phyloP scores from a whole-genome alignment of 1,284 basidiomycete genomes.

The Mixia osmundae region DNA sequence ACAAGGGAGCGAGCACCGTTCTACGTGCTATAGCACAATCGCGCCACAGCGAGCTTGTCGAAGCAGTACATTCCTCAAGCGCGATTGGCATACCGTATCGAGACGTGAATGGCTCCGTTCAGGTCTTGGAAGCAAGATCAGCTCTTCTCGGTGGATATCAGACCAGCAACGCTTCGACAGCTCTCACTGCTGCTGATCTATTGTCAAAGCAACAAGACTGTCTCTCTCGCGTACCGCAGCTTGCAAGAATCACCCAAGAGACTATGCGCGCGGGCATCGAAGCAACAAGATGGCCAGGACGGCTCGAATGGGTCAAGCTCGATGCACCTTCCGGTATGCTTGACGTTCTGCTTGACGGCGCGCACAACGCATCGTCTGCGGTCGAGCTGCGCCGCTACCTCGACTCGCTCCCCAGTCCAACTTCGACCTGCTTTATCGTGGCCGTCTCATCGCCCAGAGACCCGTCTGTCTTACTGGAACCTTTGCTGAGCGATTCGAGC shows the following conservation, averaged over 20 bases:
- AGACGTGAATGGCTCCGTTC: background rate
- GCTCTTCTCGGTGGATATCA: slow-evolving; percentile 63
- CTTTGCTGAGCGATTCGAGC: slow-evolving; percentile 21
- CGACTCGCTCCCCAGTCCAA: slow-evolving; percentile 25
- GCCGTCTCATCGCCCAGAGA: slow-evolving; percentile 13
- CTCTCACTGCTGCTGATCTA: slow-evolving; percentile 38
- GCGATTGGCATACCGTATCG: background rate
- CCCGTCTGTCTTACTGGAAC: slow-evolving; percentile 39
- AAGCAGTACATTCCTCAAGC: background rate
- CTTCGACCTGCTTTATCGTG: slow-evolving; percentile 11
- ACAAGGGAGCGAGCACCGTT: slow-evolving; percentile 30
- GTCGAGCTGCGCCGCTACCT: slow-evolving; percentile 46
- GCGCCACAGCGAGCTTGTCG: slow-evolving; percentile 9
- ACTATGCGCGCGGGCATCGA: slow-evolving; percentile 37
- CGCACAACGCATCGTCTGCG: slow-evolving; percentile 77
- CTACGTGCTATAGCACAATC: slow-evolving; percentile 25
- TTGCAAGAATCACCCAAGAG: slow-evolving; percentile 26
- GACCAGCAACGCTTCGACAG: slow-evolving; percentile 49
- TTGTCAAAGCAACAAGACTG: slow-evolving; percentile 30
- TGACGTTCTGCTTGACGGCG: slow-evolving; percentile 59
- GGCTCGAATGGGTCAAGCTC: slow-evolving; percentile 45
- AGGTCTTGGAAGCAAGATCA: slow-evolving; percentile 14
- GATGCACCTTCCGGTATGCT: slow-evolving; percentile 11
- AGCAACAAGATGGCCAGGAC: slow-evolving; percentile 48
- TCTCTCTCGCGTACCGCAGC: slow-evolving; percentile 9